Evolutionary conservation across 768 basidiomycete species (phyloP).

Genomic region (Mycena maculata): DNA sequence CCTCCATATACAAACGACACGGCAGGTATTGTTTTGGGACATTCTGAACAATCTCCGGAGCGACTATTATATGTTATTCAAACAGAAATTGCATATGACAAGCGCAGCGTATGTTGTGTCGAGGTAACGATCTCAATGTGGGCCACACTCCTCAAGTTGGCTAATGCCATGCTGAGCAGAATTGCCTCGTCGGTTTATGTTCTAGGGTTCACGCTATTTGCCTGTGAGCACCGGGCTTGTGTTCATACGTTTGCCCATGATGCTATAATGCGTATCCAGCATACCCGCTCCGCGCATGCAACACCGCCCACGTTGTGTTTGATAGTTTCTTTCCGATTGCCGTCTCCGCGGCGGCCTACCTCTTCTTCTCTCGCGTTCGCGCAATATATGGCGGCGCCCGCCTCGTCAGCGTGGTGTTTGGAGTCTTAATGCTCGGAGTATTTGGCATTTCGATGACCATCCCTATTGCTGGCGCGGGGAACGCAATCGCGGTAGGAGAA

Average conservation of each 20-base stretch:
- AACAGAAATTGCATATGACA: slow-evolving; percentile 29
- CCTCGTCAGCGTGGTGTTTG: slow-evolving; percentile 40
- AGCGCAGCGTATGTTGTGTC: slow-evolving; percentile 40
- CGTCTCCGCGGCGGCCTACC: slow-evolving; percentile 37
- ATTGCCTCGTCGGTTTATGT: slow-evolving; percentile 29
- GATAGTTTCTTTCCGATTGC: slow-evolving; percentile 38
- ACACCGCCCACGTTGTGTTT: neutral
- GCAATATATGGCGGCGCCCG: slow-evolving; percentile 41
- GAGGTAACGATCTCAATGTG: neutral
- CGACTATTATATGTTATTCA: slow-evolving; percentile 40
- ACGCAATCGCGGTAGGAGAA: slow-evolving; percentile 36
- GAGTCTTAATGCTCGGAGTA: slow-evolving; percentile 44
- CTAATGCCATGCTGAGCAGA: slow-evolving; percentile 19
- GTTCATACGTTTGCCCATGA: too few species aligned
- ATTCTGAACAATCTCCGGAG: slow-evolving; percentile 38
- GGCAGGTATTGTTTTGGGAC: slow-evolving; percentile 45
- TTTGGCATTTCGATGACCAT: slow-evolving; percentile 41
- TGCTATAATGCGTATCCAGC: too few species aligned
- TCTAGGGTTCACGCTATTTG: slow-evolving; percentile 31
- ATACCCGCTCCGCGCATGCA: slow-evolving; percentile 14
- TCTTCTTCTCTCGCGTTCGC: slow-evolving; percentile 45
- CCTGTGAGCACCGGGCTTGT: slow-evolving; percentile 33
- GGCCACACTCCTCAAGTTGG: neutral
- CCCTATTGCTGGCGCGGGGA: slow-evolving; percentile 39
- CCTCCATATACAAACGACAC: neutral